Evolutionary conservation across 2,329 filamentous ascomycete species (phyloP), one percentile per base, ranked within the genome.

Genomic region (Colletotrichum simmondsii): DNA sequence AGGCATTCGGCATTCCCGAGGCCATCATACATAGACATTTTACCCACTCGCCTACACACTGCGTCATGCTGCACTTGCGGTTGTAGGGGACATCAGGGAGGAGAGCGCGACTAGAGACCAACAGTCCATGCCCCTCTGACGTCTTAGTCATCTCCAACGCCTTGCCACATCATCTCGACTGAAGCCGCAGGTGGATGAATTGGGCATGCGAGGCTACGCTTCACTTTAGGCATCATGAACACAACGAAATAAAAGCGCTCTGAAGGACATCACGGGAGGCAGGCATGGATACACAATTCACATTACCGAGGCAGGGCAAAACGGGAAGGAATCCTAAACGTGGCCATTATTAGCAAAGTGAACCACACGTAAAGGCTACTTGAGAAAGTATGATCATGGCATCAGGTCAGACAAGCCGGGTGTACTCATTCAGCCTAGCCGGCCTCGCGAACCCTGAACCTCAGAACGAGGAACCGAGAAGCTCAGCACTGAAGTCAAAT

Each of bases 371-470:
- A 8, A 8, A 37, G 19, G n/a, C 7, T 16, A 24, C 22, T 22
- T 54, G 12, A 30, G 11, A n/a, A 57, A 65, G n/a, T 19, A 28
- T 11, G 14, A 49, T 26, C 26, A 46, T 42, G 54, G n/a, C 19
- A 53, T 61, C 22, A 2, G 3, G 16, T 73, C 89, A 92, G 91
- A 90, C 85, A 89, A 92, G 90, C 91, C 89, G 83, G 78, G 89
- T 89, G 52, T 92, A 93, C 87, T 92, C 91, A 92, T 87, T 87
- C 90, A 87, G 85, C 83, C 81, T 85, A 81, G 81, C 91, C 90
- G 90, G 90, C 88, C 85, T 37, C 81, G 83, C 80, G 78, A 81
- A 77, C 80, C 79, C 78, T 76, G 80, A 79, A 82, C 80, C 80
- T 84, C 88, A 89, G 74, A 77, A 77, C 76, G 76, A 73, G 22